Base-by-base conservation (phyloP, 2,329 filamentous ascomycete genomes). In the Zasmidium cellare region DNA sequence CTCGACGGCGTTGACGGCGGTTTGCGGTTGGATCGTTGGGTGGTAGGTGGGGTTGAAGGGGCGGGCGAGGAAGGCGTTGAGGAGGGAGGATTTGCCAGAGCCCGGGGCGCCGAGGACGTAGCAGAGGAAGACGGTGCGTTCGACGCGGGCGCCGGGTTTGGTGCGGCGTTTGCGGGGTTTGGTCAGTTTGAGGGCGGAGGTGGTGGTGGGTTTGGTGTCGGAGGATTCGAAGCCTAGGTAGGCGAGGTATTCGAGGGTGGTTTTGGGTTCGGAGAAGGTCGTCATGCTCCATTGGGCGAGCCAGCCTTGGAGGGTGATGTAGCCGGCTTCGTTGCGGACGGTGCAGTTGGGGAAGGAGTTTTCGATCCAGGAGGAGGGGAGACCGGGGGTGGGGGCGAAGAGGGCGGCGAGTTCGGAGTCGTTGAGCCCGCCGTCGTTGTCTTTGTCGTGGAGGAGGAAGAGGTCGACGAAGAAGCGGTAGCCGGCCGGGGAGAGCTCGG, bases 201-300 rank as follows among this genome's bases (percentile, higher is more conserved):
- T 91, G 0, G 87, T 87, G 41, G 89, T 87, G 18, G 45, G 45
- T 57, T 88, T 89, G 56, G 79, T 77, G 66, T 89, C 89, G 1
- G 85, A 80, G n/a, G 46, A 87, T 71, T 97, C 94, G 69, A 97
- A 99, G 1, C 94, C 94, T 1, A 99, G 86, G 71, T 97, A 97
- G 2, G 94, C 94, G 2, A 99, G 85, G 72, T 99, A 99, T 67
- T 96, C 92, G 3, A 99, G 82, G 0, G 94, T 97, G 0, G 91
- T 97, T 72, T 94, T 96, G 12, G 94, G 93, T 56, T 96, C 92
- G 59, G 96, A 86, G 69, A 97, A 99, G 0, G 94, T 99, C 0
- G 94, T 99, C 94, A 99, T 99, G 72, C 92, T 97, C 94, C 94
- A 99, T 69, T 99, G 94, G 3, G 94, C 94, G 38, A 99, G 84